Evolutionary conservation across 2,329 filamentous ascomycete species (phyloP).

Genomic region (Fragosphaeria purpurea): DNA sequence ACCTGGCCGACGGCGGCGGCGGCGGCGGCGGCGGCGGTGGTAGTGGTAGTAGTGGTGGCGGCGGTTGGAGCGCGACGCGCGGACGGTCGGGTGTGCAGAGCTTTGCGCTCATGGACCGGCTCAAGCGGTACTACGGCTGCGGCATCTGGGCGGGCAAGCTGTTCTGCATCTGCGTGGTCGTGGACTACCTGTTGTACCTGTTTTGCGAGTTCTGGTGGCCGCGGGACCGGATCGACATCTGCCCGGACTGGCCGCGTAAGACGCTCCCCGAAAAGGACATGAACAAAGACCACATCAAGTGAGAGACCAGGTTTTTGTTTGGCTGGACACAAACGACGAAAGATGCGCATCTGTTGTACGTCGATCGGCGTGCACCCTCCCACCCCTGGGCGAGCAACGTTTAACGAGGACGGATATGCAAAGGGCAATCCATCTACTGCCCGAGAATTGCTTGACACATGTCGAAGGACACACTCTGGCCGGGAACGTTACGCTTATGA

Average conservation of each 20-base stretch:
- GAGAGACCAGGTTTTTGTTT: neutral
- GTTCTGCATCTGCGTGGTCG: constrained; percentile 86
- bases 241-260: constrained; percentile 86
- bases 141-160: constrained; percentile 97
- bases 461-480: no score
- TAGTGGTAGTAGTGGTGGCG: constrained; percentile 16
- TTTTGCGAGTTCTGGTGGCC: constrained; percentile 83
- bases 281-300: neutral
- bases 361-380: no score
- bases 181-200: constrained; percentile 87
- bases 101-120: constrained; percentile 84
- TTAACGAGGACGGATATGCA: neutral
- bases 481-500: no score
- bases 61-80: constrained; percentile 59
- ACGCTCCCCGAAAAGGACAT: constrained; percentile 12
- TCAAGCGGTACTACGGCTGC: constrained; percentile 96
- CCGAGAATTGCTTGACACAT: no score
- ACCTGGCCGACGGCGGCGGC: constrained; percentile 36
- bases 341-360: no score
- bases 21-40: constrained; percentile 26
- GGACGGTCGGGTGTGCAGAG: constrained; percentile 64
- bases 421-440: no score
- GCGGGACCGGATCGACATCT: constrained; percentile 75
- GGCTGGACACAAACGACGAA: no score
- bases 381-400: no score